These are phyloP conservation scores for Neltuma alba DNA, from an alignment of 306 rosid species.

Conservation along the genomic window DNA sequence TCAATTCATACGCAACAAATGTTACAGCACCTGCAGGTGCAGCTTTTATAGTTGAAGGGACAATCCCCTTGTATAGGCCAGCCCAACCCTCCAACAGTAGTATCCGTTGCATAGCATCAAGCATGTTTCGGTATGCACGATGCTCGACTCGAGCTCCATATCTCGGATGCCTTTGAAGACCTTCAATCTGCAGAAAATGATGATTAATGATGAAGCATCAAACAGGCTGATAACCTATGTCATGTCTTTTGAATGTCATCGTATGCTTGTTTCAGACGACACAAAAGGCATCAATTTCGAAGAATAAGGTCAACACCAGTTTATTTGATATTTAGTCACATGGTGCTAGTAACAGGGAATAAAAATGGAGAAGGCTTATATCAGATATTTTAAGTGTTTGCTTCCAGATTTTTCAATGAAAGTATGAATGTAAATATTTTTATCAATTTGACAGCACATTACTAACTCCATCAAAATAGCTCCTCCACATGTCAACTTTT, in stretches of 20 bases:
- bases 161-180: slow-evolving; percentile 88
- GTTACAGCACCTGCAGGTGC: slow-evolving; percentile 97
- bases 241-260: slow-evolving; percentile 25
- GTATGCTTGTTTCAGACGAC: slow-evolving; percentile 20
- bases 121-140: slow-evolving; percentile 72
- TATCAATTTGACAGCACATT: neutral
- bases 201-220: slow-evolving; percentile 7
- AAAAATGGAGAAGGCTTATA: neutral
- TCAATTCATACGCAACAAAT: slow-evolving; percentile 83
- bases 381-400: neutral
- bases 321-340: neutral
- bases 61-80: slow-evolving; percentile 87
- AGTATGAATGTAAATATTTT: neutral
- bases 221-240: neutral
- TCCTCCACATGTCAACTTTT: neutral
- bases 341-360: neutral
- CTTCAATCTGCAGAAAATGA: slow-evolving; percentile 68
- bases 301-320: neutral
- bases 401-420: neutral
- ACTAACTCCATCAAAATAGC: neutral
- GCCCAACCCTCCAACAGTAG: slow-evolving; percentile 71
- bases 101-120: slow-evolving; percentile 72
- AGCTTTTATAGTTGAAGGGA: slow-evolving; percentile 89
- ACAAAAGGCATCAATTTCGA: neutral
- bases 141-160: slow-evolving; percentile 87